Base-by-base conservation (phyloP, 768 basidiomycete species). In the Tylopilus felleus region DNA sequence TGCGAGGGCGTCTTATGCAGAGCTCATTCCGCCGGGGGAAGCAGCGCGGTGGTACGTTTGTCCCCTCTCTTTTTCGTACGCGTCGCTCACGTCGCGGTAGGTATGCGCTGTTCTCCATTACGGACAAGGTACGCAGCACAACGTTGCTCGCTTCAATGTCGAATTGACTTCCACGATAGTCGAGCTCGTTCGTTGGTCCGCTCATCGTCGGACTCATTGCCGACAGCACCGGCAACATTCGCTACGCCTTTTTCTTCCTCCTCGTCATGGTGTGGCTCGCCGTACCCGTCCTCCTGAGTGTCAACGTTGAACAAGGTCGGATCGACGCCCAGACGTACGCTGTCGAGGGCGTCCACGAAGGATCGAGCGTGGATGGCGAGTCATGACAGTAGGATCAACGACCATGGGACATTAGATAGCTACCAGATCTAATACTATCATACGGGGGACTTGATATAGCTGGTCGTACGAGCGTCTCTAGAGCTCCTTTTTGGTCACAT, bases 171-270 rank as follows among this genome's bases (percentile, higher is more conserved):
- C 9, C 1, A 4, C n/a, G 29, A 21, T 66, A 97, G 87, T 93
- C 93, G 8, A 88, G 86, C 56, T 93, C 91, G 8, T 98, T 98
- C 73, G 72, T 98, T 4, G 96, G 96, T 0, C 96, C 96, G 3
- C 75, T 94, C 7, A 73, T 93, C 25, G 94, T 98, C 1, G 94
- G 93, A 0, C 60, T 94, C 35, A 89, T 98, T 38, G 85, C 94
- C 0, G 93, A 96, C 65, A 69, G 77, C 41, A 98, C 93, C 0
- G 93, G 90, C 3, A 94, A 96, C 69, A 95, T 97, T 45, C 87
- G 95, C 25, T 89, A 88, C 57, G 86, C 86, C 3, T 98, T 97
- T 71, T 85, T 91, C 66, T 94, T 98, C 74, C 78, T 98, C 16
- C 76, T 92, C 4, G 52, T 77, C 48, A 90, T 96, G 87, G 75